phyloP scores from a whole-genome alignment of 179 eudicot genomes.

The Sideroxylon spinosum region DNA sequence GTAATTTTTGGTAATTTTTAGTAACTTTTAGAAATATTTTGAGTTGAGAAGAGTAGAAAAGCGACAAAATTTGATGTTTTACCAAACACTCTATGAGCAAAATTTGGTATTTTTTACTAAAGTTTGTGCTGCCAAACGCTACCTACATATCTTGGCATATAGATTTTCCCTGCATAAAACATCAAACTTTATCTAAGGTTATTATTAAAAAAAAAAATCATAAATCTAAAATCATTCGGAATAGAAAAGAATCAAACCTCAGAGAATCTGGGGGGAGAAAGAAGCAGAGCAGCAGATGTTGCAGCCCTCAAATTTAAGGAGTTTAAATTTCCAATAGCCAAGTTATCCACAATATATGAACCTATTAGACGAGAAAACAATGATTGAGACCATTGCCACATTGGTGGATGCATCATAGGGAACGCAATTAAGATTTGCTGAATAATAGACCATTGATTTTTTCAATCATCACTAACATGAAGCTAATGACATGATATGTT shows the following conservation, averaged over 20 bases:
- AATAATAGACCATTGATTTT: too few relatives aligned
- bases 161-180: slow-evolving; percentile 59
- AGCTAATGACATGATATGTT: too few relatives aligned
- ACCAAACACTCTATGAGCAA: too few relatives aligned
- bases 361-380: slow-evolving; percentile 32
- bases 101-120: too few relatives aligned
- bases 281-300: slow-evolving; percentile 77
- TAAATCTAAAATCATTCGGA: neutral
- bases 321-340: slow-evolving; percentile 56
- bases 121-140: too few relatives aligned
- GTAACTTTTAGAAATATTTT: too few relatives aligned
- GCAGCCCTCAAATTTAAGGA: slow-evolving; percentile 70
- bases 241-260: slow-evolving; percentile 49
- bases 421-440: neutral
- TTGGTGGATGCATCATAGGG: neutral
- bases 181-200: neutral
- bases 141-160: slow-evolving; percentile 82
- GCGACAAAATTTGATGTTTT: too few relatives aligned
- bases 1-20: too few relatives aligned
- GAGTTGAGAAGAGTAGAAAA: too few relatives aligned
- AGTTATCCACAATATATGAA: slow-evolving; percentile 60
- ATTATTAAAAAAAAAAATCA: neutral
- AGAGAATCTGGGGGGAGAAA: slow-evolving; percentile 62
- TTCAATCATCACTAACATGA: too few relatives aligned
- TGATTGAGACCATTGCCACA: neutral